A percentile compares a stretch with the other conserved stretches of the same genome.
These are phyloP conservation scores for Solanum bulbocastanum DNA, from an alignment of 257 asterid species.

Conservation along the genomic window DNA sequence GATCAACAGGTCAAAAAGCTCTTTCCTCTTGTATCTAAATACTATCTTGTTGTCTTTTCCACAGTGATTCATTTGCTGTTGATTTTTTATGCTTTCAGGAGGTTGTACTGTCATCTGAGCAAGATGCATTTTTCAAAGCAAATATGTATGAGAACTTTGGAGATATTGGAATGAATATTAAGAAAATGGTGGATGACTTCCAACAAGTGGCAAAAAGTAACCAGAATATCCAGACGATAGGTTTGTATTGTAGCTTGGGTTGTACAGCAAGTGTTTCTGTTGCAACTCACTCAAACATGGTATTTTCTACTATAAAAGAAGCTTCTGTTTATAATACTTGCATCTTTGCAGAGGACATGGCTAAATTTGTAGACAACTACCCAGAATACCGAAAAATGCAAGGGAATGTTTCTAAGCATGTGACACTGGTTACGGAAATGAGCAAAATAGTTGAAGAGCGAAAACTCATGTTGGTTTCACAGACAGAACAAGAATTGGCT, in stretches of 20 bases:
- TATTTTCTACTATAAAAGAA: neutral
- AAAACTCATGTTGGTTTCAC: conserved; percentile 89
- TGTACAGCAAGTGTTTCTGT: neutral
- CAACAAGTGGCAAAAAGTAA: conserved; percentile 90
- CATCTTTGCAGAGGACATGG: conserved; percentile 86
- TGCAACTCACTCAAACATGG: neutral
- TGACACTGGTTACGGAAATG: conserved; percentile 92
- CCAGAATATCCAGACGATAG: conserved; percentile 96
- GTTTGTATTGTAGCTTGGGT: conserved; percentile 24
- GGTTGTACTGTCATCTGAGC: conserved; percentile 95
- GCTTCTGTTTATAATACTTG: conserved; percentile 12
- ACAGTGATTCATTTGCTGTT: conserved; percentile 7
- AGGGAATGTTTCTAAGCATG: conserved; percentile 98
- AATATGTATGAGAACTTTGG: conserved; percentile 95
- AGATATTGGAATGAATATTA: conserved; percentile 96
- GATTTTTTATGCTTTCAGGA: conserved; percentile 38
- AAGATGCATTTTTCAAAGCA: conserved; percentile 87
- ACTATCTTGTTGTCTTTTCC: conserved; percentile 2
- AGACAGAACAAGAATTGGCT: conserved; percentile 95
- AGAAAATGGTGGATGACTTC: conserved; percentile 91
- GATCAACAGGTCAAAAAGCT: conserved; percentile 71
- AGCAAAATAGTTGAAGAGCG: conserved; percentile 95
- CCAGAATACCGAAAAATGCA: conserved; percentile 95
- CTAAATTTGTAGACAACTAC: conserved; percentile 94
- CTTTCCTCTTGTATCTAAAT: neutral